Evolutionary conservation across 768 basidiomycete genomes (phyloP).

Genomic region (Termitomyces sp.): DNA sequence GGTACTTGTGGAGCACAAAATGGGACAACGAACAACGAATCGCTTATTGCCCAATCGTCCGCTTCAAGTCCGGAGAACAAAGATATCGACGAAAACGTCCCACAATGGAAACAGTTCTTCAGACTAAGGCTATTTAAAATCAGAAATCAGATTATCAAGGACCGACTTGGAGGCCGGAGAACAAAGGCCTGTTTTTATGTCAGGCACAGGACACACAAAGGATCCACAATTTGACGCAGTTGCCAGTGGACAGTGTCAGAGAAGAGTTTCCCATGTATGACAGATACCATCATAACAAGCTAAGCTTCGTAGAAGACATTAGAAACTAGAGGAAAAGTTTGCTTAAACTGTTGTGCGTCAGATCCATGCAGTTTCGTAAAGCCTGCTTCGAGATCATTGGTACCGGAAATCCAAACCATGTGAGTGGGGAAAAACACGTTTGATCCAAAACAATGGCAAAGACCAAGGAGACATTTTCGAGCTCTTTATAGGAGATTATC

Average conservation of each 20-base stretch:
- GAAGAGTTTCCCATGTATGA: too few relatives aligned
- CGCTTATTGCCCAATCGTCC: not conserved
- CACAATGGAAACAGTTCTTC: not conserved
- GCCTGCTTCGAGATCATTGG: not conserved
- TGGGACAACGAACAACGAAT: not conserved
- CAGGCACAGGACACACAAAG: not conserved
- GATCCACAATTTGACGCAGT: not conserved
- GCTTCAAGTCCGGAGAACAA: not conserved
- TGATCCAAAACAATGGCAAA: not conserved
- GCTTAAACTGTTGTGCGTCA: too few relatives aligned
- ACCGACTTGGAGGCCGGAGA: not conserved
- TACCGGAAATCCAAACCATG: not conserved
- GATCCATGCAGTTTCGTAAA: not conserved
- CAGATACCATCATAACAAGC: too few relatives aligned
- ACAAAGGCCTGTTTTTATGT: not conserved
- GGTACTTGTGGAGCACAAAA: not conserved
- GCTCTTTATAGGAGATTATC: not conserved
- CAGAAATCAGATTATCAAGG: not conserved
- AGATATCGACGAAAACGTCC: not conserved
- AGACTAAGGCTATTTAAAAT: not conserved
- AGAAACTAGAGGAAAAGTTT: not conserved
- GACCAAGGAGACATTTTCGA: not conserved
- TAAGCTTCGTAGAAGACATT: not conserved
- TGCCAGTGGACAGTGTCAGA: not conserved
- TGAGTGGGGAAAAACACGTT: not conserved